Percentiles rank a stretch among this genome's conserved stretches.
Conservation (phyloP, 169 alveolate genomes). For the Cryptosporidium xiaoi region DNA sequence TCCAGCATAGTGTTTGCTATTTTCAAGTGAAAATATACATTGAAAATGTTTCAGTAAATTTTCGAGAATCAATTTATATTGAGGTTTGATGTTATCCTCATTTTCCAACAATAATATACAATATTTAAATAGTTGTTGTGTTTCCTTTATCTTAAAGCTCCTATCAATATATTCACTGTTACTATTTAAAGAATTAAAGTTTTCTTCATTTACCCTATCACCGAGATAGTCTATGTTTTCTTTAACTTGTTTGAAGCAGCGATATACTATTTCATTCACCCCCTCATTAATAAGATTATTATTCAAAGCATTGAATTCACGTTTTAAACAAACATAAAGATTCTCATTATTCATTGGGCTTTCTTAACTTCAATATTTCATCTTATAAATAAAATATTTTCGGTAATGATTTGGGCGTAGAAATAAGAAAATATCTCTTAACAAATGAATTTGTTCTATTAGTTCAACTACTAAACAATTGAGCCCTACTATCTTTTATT, state of each 20-base stretch:
- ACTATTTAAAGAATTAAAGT: constrained; percentile 33
- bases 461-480: too few species aligned
- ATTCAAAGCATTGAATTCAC: constrained; percentile 10
- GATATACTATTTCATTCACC: constrained; percentile 18
- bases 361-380: neutral
- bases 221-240: constrained; percentile 26
- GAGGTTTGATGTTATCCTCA: constrained; percentile 26
- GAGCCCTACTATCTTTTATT: too few species aligned
- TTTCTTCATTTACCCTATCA: neutral
- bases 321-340: neutral
- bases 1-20: too few species aligned
- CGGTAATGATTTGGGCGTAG: too few species aligned
- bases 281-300: constrained; percentile 43
- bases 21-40: constrained; percentile 13
- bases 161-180: constrained; percentile 27
- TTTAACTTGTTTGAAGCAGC: constrained; percentile 51
- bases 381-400: too few species aligned
- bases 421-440: too few species aligned
- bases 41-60: constrained; percentile 56
- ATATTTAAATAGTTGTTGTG: constrained; percentile 48
- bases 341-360: constrained; percentile 40
- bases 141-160: constrained; percentile 49
- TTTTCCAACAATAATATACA: constrained; percentile 37
- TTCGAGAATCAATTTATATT: constrained; percentile 26
- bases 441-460: too few species aligned